A percentile compares a stretch with the other conserved stretches of the same genome.
Evolutionary conservation across 352 stramenopile species (phyloP).

Genomic region (Phytophthora citrophthora): DNA sequence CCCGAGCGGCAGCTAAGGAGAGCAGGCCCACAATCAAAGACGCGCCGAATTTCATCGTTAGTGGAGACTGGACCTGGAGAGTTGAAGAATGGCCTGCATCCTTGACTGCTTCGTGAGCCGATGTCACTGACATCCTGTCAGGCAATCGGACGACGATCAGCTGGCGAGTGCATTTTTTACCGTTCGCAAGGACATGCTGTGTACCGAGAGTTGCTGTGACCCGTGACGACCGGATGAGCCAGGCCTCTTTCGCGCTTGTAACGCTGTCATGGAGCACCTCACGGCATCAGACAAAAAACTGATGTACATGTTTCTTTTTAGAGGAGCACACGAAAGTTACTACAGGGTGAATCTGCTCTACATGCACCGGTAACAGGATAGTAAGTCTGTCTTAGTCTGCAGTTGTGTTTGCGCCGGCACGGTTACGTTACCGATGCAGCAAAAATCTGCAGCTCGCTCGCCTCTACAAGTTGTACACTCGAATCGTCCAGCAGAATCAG

Average conservation of each 20-base stretch:
- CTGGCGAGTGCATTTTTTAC: slow-evolving; percentile 16
- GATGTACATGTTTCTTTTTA: too few relatives aligned
- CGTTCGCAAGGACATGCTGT: slow-evolving; percentile 3
- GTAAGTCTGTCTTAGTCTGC: too few relatives aligned
- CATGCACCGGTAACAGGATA: neutral
- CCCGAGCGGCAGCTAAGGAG: slow-evolving; percentile 11
- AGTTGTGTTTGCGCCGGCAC: too few relatives aligned
- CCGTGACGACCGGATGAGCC: slow-evolving; percentile 6
- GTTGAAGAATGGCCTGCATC: slow-evolving; percentile 2
- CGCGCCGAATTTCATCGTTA: slow-evolving; percentile 10
- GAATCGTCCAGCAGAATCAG: too few relatives aligned
- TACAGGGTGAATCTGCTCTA: slow-evolving; percentile 13
- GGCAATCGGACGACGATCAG: slow-evolving; percentile 10
- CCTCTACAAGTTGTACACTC: neutral
- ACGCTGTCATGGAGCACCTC: neutral
- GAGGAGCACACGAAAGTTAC: neutral
- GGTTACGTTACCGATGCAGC: neutral
- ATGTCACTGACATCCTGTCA: slow-evolving; percentile 2
- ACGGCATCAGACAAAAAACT: too few relatives aligned
- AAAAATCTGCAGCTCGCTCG: slow-evolving; percentile 1
- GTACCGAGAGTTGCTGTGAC: neutral
- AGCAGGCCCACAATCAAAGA: neutral
- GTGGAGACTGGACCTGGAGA: neutral
- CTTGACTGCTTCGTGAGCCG: slow-evolving; percentile 7
- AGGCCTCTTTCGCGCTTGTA: neutral